phyloP scores from a whole-genome alignment of 345 rosid species.

The Brassica napus region Da-Ae NC_063446.1:6767001-6767500 shows the following conservation, averaged over 20 bases:
- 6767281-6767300: conserved; percentile 73
- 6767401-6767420: neutral
- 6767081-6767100: neutral
- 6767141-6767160: neutral
- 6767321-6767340: conserved; percentile 47
- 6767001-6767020: neutral
- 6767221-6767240: neutral
- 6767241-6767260: conserved; percentile 44
- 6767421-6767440: conserved; percentile 19
- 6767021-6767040: neutral
- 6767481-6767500: neutral
- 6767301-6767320: conserved; percentile 76
- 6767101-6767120: neutral
- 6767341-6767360: conserved; percentile 44
- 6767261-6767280: conserved; percentile 70
- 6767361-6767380: conserved; percentile 6
- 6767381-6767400: neutral
- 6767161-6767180: conserved; percentile 18
- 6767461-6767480: conserved; percentile 11
- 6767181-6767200: conserved; percentile 16
- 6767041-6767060: neutral
- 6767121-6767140: neutral
- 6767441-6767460: conserved; percentile 14
- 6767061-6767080: neutral
- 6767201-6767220: conserved; percentile 9